Conservation (phyloP, 73 alveolate species). For the Tetrahymena malaccensis region DNA sequence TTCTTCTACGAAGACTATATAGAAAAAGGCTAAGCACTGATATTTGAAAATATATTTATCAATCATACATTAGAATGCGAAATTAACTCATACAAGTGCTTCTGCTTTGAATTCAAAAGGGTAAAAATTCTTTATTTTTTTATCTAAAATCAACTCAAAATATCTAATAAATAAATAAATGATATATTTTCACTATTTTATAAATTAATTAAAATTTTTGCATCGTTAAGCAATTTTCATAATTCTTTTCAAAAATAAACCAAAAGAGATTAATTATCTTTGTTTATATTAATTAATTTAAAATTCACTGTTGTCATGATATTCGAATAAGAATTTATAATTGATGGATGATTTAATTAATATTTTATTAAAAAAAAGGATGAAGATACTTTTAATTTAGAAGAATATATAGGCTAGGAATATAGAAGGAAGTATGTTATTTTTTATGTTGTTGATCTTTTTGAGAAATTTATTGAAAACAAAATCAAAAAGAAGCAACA, state of each 20-base stretch:
- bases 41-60: neutral
- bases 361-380: neutral
- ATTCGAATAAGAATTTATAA: too few relatives aligned
- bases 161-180: too few relatives aligned
- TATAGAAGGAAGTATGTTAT: neutral
- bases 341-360: too few relatives aligned
- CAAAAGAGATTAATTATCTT: too few relatives aligned
- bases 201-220: too few relatives aligned
- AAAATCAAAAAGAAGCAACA: neutral
- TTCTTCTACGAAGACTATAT: neutral
- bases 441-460: neutral
- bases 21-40: neutral
- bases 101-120: neutral
- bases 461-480: neutral
- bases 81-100: neutral
- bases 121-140: neutral
- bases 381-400: neutral
- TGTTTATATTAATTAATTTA: too few relatives aligned
- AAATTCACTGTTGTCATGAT: too few relatives aligned
- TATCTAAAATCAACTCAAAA: too few relatives aligned
- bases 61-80: neutral
- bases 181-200: too few relatives aligned
- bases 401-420: neutral
- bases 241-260: too few relatives aligned
- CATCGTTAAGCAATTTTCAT: too few relatives aligned